Conservation (phyloP, 805 yeast species). For the Wickerhamomyces tratensis region DNA sequence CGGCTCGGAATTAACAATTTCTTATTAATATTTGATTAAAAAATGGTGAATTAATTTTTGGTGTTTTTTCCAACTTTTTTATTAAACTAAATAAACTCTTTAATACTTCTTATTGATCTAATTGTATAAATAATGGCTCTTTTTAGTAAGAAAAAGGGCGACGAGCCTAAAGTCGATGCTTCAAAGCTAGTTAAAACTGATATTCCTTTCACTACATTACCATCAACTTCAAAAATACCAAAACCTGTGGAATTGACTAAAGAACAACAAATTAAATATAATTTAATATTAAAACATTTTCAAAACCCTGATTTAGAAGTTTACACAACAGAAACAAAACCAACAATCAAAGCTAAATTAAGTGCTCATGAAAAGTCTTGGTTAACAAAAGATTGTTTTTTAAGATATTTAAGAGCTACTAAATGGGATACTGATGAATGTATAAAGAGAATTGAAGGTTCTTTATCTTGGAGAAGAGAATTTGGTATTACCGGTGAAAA, state of each 20-base stretch:
- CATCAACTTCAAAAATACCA: constrained; percentile 40
- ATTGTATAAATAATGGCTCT: constrained; percentile 10
- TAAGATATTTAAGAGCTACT: constrained; percentile 87
- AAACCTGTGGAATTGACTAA: constrained; percentile 33
- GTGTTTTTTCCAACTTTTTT: too few species aligned
- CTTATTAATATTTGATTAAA: too few species aligned
- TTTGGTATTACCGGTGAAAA: constrained; percentile 64
- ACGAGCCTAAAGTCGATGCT: constrained; percentile 16
- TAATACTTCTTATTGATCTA: too few species aligned
- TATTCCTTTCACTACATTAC: constrained; percentile 50
- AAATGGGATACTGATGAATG: constrained; percentile 77
- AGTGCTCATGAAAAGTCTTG: constrained; percentile 65
- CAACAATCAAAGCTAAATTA: neutral
- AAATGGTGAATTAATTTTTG: too few species aligned
- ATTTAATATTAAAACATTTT: constrained; percentile 56
- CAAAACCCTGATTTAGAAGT: constrained; percentile 21
- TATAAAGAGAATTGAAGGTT: constrained; percentile 60
- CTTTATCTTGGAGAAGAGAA: constrained; percentile 89
- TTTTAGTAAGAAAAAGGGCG: constrained; percentile 18
- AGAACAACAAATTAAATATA: constrained; percentile 52
- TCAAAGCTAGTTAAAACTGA: constrained; percentile 19
- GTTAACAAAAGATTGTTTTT: constrained; percentile 86
- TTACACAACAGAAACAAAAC: neutral
- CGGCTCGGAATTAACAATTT: too few species aligned
- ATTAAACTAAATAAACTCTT: too few species aligned